phyloP scores from a whole-genome alignment of 345 rosid genomes.

The Populus simonii region DNA sequence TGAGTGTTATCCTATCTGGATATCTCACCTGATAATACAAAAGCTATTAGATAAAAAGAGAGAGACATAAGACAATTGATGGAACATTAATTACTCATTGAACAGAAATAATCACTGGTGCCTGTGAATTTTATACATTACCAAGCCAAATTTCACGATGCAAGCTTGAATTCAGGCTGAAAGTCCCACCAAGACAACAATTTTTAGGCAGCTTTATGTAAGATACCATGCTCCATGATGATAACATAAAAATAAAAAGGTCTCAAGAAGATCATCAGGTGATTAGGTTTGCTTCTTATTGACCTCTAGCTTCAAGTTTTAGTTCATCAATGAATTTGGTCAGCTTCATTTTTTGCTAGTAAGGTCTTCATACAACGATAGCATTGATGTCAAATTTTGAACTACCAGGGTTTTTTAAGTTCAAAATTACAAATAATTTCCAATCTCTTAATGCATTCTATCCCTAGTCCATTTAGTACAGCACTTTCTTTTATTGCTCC shows the following conservation, averaged over 20 bases:
- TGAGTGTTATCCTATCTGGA: conserved; percentile 93
- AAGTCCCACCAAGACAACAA: neutral
- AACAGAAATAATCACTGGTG: neutral
- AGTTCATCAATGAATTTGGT: neutral
- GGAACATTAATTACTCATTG: neutral
- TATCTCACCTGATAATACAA: conserved; percentile 71
- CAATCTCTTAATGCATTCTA: neutral
- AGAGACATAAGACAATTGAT: neutral
- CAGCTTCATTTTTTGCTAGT: neutral
- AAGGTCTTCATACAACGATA: neutral
- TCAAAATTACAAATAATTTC: neutral
- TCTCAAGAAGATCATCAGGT: neutral
- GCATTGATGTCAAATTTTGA: neutral
- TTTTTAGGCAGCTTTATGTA: neutral
- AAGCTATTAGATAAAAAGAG: conserved; percentile 19
- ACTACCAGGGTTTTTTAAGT: neutral
- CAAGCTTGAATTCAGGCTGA: neutral
- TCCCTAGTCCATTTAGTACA: neutral
- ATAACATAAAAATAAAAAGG: neutral
- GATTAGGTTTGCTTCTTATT: neutral
- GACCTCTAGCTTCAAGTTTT: neutral
- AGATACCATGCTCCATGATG: neutral
- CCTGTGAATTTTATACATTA: neutral
- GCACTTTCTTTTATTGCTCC: neutral
- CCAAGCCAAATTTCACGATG: neutral